Base-by-base conservation (phyloP, 176 grass and related monocot genomes). In the Pontederia crassipes region DNA sequence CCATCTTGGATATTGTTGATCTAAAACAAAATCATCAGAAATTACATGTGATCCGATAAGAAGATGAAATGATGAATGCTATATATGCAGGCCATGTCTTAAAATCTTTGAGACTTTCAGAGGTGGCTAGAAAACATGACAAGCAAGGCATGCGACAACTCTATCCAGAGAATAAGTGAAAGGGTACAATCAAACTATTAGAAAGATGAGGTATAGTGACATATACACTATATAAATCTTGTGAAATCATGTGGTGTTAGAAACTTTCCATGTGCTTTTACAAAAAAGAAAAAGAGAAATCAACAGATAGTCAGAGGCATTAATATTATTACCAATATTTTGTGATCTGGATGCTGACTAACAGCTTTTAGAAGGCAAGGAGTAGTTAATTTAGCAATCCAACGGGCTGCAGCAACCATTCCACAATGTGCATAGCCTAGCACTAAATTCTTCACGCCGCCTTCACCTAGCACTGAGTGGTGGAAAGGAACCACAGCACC, bases 371-470 rank as follows among this genome's bases (percentile, higher is more conserved):
- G 27, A 60, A 98, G 87, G 62, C 79, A 83, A 66, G 93, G 84
- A 28, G 59, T 85, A 76, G 81, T 87, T 71, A 75, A 61, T 80
- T 81, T 85, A 71, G 87, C 87, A 83, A 98, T 98, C 93, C 84
- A 88, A 75, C 28, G 66, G 8, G 66, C 66, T 26, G 66, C 66
- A 57, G 53, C 66, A 24, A 69, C 66, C 66, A 69, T 69, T 35
- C 85, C 91, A 96, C 80, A 90, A 74, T 69, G 88, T 82, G 71
- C 89, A 87, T 74, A 85, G 82, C 59, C 89, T 83, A 50, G 28
- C 26, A 92, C 87, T 78, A 98, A 72, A 65, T 98, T 98, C 59
- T 76, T 98, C 55, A 92, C 82, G 75, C 87, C 87, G 51, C 81
- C 84, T 75, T 98, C 76, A 59, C 88, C 71, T 80, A 86, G 70